Conservation (phyloP, 208 protist species). For the Trypanosoma platydactyli region DNA sequence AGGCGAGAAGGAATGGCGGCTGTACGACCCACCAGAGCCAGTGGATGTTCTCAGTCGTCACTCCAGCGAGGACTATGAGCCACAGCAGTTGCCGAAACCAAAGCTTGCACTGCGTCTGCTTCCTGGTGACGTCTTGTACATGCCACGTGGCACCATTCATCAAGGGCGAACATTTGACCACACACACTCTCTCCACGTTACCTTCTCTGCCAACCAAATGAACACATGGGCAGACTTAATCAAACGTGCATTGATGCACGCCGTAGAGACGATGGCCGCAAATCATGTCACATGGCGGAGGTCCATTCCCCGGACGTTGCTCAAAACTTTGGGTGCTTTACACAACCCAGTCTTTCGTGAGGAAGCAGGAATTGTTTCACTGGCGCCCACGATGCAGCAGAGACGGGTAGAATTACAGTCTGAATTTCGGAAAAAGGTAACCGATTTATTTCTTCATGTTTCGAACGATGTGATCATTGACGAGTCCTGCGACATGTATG, state of each 20-base stretch:
- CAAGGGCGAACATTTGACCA: slow-evolving; percentile 68
- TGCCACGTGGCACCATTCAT: slow-evolving; percentile 94
- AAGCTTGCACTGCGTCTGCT: slow-evolving; percentile 65
- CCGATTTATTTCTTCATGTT: slow-evolving; percentile 46
- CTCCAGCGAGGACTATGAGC: slow-evolving; percentile 78
- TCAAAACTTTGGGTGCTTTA: slow-evolving; percentile 40
- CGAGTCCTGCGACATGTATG: slow-evolving; percentile 52
- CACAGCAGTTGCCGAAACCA: slow-evolving; percentile 74
- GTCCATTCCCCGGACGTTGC: slow-evolving; percentile 39
- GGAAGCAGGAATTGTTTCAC: slow-evolving; percentile 24
- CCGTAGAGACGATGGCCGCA: slow-evolving; percentile 53
- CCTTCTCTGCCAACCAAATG: slow-evolving; percentile 92
- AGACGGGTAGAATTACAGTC: slow-evolving; percentile 23
- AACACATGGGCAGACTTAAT: slow-evolving; percentile 69
- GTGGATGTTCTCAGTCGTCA: slow-evolving; percentile 68
- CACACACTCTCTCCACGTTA: slow-evolving; percentile 89
- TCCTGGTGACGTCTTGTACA: slow-evolving; percentile 94
- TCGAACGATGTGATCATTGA: slow-evolving; percentile 54
- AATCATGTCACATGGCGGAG: slow-evolving; percentile 51
- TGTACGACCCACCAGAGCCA: slow-evolving; percentile 78
- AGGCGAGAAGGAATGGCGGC: slow-evolving; percentile 90
- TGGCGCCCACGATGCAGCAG: slow-evolving; percentile 30
- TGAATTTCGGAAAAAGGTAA: slow-evolving; percentile 33
- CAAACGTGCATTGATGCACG: slow-evolving; percentile 35
- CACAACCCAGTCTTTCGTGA: slow-evolving; percentile 40